Conservation (phyloP, 2,329 filamentous ascomycete genomes). For the Bertia moriformis region DNA sequence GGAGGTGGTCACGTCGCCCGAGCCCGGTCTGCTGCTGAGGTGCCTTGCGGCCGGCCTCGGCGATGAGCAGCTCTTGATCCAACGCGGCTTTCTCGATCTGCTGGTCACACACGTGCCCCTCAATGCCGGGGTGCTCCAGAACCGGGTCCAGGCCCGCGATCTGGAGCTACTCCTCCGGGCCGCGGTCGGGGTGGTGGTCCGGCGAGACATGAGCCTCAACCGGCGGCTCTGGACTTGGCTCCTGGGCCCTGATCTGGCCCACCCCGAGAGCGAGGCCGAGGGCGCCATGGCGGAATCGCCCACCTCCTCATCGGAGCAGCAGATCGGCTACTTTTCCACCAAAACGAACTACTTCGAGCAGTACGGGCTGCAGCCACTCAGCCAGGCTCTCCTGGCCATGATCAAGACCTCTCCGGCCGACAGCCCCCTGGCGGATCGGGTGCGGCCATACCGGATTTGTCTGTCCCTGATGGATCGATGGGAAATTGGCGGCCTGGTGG, state of each 20-base stretch:
- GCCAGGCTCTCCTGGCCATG: slow-evolving; percentile 64
- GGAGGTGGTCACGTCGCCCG: slow-evolving; percentile 67
- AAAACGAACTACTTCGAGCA: slow-evolving; percentile 71
- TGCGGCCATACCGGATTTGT: slow-evolving; percentile 78
- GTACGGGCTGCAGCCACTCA: slow-evolving; percentile 62
- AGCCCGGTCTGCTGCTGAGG: slow-evolving; percentile 77
- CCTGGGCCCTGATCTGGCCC: slow-evolving; percentile 57
- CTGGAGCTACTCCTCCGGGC: slow-evolving; percentile 70
- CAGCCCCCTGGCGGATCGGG: slow-evolving; percentile 48
- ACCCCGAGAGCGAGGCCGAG: slow-evolving; percentile 31
- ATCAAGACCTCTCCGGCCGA: slow-evolving; percentile 41
- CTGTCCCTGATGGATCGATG: slow-evolving; percentile 94
- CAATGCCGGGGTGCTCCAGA: slow-evolving; percentile 67
- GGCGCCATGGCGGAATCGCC: slow-evolving; percentile 27
- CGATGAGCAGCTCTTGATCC: slow-evolving; percentile 80
- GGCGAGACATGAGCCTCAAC: slow-evolving; percentile 94
- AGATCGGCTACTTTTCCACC: slow-evolving; percentile 32
- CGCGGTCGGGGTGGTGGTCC: slow-evolving; percentile 69
- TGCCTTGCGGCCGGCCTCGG: slow-evolving; percentile 80
- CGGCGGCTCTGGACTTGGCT: slow-evolving; percentile 93
- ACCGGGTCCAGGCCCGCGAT: slow-evolving; percentile 57
- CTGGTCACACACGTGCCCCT: slow-evolving; percentile 81
- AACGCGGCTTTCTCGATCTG: slow-evolving; percentile 84
- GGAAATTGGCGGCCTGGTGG: slow-evolving; percentile 84
- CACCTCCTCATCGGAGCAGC: slow-evolving; percentile 24